Conservation (phyloP, 306 rosid genomes). For the Prunus padus region DNA sequence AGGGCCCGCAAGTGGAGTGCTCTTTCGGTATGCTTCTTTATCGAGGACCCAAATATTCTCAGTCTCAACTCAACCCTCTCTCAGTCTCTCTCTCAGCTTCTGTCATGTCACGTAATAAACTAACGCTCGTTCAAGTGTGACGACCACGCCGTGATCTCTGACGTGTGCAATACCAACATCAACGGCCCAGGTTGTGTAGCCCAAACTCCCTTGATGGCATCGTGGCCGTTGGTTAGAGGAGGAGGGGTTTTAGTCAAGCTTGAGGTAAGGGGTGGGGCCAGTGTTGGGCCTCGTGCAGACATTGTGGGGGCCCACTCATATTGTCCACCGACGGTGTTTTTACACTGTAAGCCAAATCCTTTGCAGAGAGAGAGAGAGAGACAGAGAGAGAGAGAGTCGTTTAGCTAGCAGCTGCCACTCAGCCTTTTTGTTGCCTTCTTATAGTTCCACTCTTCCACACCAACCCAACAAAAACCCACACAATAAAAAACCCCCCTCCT, state of each 20-base stretch:
- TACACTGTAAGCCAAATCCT: not conserved
- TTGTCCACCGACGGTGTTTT: slow-evolving; percentile 65
- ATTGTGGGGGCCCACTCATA: slow-evolving; percentile 39
- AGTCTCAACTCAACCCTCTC: not conserved
- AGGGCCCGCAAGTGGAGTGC: slow-evolving; percentile 64
- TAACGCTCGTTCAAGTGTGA: slow-evolving; percentile 12
- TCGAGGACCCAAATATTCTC: slow-evolving; percentile 93
- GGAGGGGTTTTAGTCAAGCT: slow-evolving; percentile 36
- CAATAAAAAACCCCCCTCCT: slow-evolving; percentile 14
- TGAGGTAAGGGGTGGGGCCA: slow-evolving; percentile 31
- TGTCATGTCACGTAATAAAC: slow-evolving; percentile 48
- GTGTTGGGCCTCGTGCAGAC: slow-evolving; percentile 32
- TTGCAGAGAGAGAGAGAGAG: not conserved
- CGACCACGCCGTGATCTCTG: slow-evolving; percentile 29
- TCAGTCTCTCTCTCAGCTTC: slow-evolving; percentile 20
- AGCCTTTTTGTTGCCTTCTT: slow-evolving; percentile 54
- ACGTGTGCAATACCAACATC: slow-evolving; percentile 29
- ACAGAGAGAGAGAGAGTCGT: not conserved
- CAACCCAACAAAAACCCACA: slow-evolving; percentile 18
- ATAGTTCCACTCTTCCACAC: slow-evolving; percentile 40
- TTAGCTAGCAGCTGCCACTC: slow-evolving; percentile 20
- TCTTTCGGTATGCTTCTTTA: slow-evolving; percentile 86
- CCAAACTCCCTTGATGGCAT: slow-evolving; percentile 10
- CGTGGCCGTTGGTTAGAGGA: slow-evolving; percentile 32
- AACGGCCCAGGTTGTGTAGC: slow-evolving; percentile 27